Percentiles rank a stretch among this genome's conserved stretches.
Evolutionary conservation across 2,329 filamentous ascomycete species (phyloP).

Genomic region (Colletotrichum truncatum): DNA sequence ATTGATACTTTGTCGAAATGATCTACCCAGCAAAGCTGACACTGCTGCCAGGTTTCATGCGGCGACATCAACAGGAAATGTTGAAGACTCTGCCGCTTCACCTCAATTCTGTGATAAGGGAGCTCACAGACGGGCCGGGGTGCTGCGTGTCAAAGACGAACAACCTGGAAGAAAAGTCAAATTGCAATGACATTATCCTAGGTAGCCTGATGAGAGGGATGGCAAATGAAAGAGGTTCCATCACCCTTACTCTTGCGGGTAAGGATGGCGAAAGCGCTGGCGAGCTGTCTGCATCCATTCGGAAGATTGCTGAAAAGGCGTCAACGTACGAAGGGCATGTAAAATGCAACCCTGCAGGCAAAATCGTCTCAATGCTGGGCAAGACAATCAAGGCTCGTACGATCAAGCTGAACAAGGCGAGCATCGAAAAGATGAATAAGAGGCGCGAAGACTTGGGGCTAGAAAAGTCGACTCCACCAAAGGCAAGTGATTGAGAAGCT

Average conservation of each 20-base stretch:
- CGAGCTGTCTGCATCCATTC: neutral
- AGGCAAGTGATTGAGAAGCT: neutral
- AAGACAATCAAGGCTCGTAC: neutral
- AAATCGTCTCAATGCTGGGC: neutral
- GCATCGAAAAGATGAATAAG: neutral
- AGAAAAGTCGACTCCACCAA: neutral
- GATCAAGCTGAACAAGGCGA: neutral
- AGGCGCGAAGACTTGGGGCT: neutral
- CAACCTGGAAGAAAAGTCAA: neutral
- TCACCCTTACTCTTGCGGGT: neutral
- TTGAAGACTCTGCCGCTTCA: neutral
- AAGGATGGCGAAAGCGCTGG: neutral
- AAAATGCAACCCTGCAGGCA: neutral
- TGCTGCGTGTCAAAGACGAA: slow-evolving; percentile 2
- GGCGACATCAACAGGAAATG: neutral
- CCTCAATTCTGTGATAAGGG: neutral
- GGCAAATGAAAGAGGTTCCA: neutral
- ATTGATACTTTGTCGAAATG: neutral
- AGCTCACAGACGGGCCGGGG: neutral
- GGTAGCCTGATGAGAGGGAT: neutral
- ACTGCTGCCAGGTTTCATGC: neutral
- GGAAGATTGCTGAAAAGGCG: neutral
- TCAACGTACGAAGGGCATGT: neutral
- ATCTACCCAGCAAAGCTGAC: fast-evolving
- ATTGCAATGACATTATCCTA: slow-evolving; percentile 7